A percentile compares a stretch with the other conserved stretches of the same genome.
Conservation (phyloP, 371 early-diverging fungal species). For the Fennellomyces sp. region DNA sequence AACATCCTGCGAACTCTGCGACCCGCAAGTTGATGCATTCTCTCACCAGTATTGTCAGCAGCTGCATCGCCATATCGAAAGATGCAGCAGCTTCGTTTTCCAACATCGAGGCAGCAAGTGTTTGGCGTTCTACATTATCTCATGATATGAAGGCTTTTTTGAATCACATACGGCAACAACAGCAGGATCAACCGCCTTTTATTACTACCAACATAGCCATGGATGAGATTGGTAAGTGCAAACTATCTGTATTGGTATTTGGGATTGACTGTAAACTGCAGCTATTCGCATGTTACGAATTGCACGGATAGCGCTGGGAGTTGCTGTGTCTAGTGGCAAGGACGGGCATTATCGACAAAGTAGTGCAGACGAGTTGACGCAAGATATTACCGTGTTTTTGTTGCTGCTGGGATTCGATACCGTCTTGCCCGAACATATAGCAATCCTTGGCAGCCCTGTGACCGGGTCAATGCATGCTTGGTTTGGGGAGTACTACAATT, state of each 20-base stretch:
- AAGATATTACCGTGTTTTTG: constrained; percentile 24
- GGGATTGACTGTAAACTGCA: too few species aligned
- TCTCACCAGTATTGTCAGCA: constrained; percentile 10
- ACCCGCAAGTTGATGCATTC: constrained; percentile 10
- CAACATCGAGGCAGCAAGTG: not conserved
- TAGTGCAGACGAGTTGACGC: constrained; percentile 10
- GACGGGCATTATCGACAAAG: not conserved
- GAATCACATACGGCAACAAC: not conserved
- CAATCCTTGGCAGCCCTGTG: constrained; percentile 9
- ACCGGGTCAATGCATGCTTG: not conserved
- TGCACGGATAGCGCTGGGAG: not conserved
- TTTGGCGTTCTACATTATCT: constrained; percentile 8
- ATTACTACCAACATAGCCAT: not conserved
- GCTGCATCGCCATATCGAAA: constrained; percentile 2
- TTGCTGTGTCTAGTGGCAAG: not conserved
- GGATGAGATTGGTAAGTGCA: not conserved
- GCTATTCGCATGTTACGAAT: constrained; percentile 7
- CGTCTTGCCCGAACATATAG: constrained; percentile 28
- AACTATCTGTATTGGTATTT: not conserved
- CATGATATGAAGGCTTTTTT: constrained; percentile 10
- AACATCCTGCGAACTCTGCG: not conserved
- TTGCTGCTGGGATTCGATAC: constrained; percentile 9
- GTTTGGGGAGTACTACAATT: constrained; percentile 16
- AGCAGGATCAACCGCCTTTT: not conserved
- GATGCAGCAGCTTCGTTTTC: not conserved